Base-by-base conservation (phyloP, 306 rosid genomes). In the Fragaria vesca region DNA sequence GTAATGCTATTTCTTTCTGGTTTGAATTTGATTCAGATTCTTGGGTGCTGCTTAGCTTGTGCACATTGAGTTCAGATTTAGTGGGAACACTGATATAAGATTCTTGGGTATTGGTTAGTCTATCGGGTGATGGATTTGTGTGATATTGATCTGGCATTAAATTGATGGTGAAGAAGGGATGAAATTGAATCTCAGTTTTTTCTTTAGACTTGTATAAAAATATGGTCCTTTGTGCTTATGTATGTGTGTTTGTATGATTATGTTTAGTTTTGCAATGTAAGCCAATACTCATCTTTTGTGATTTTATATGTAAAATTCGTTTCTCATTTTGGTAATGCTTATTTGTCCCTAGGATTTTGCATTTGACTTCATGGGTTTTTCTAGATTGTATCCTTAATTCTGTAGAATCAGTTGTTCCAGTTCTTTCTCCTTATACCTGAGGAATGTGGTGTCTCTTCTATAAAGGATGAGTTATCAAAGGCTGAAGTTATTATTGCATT, bases 1-100 rank as follows among this genome's bases (percentile, higher is more conserved):
- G 80, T 77, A 76, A 15, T 52, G 10, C 5, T 45, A 40, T 28
- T 40, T 73, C 47, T 21, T 66, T 38, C 51, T 24, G 45, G 38
- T 72, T 45, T 62, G 57, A 50, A 30, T 62, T 51, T 70, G 36
- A 40, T 62, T 81, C 0, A 46, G 66, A 47, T 21, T 48, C 13
- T 28, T 68, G 66, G 66, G 38, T 48, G 5, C 62, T 62, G 30
- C 8, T 58, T 60, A 20, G 66, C 58, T 60, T 60, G 6, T 18
- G n/a, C 15, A 43, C 21, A 13, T 34, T 51, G 63, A 32, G 32
- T 51, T 20, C 6, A 51, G 60, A 18, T 34, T 42, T 74, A 13
- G 69, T 42, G 63, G 24, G 57, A 7, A 30, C n/a, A 32, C 38
- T 26, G 57, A 47, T 46, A 3, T 70, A 26, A 26, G 58, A 34